Percentiles rank a stretch among this genome's conserved stretches.
Evolutionary conservation across 139 green algal species (phyloP).

Genomic region (Micractinium sp.): DNA sequence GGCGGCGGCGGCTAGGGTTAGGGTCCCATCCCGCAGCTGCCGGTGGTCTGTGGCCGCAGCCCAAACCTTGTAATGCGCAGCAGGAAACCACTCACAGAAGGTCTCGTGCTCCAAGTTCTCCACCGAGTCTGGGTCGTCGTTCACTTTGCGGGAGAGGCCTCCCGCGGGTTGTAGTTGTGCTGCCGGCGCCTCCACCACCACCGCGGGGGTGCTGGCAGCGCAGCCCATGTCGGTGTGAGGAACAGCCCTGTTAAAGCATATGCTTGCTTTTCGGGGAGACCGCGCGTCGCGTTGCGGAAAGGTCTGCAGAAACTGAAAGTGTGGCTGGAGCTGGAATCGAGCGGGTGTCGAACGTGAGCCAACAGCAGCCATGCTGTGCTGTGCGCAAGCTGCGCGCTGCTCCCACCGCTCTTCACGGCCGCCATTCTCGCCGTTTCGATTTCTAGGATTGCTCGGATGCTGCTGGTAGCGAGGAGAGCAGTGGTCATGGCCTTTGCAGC

Average conservation of each 20-base stretch:
- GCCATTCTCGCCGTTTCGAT: too few species aligned
- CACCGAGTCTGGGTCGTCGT: conserved; percentile 15
- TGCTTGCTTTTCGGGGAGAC: not conserved
- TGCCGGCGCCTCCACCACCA: not conserved
- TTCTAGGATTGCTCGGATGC: too few species aligned
- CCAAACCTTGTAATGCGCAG: not conserved
- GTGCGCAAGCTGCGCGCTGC: too few species aligned
- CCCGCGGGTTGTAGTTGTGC: not conserved
- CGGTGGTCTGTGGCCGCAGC: not conserved
- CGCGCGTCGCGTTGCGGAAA: not conserved
- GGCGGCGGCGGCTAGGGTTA: not conserved
- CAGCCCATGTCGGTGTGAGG: conserved; percentile 29
- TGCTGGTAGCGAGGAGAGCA: too few species aligned
- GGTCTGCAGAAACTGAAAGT: not conserved
- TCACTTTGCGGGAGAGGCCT: not conserved
- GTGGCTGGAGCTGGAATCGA: not conserved
- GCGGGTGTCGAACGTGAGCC: not conserved
- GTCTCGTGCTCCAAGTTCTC: conserved; percentile 33
- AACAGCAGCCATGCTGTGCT: too few species aligned
- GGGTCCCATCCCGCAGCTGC: too few species aligned
- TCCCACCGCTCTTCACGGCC: too few species aligned
- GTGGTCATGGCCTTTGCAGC: too few species aligned
- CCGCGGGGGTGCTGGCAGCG: conserved; percentile 9
- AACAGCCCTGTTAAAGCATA: not conserved
- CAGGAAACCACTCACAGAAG: conserved; percentile 25